These are phyloP conservation scores for Blastocystis sp. DNA, from an alignment of 352 stramenopile species.

Conservation along the genomic window DNA sequence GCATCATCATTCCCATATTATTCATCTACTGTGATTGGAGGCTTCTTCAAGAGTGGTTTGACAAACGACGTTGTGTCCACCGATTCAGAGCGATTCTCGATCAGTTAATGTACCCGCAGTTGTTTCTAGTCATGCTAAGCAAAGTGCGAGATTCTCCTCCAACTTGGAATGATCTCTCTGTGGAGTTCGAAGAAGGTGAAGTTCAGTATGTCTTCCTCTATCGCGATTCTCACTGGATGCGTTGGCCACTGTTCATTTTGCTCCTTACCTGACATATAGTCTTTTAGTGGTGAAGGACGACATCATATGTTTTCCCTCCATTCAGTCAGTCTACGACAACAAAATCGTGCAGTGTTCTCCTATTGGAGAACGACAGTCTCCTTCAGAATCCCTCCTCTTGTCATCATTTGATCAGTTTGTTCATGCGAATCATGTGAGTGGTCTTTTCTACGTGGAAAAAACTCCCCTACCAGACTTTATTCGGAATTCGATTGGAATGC, in stretches of 20 bases:
- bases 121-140: neutral
- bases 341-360: neutral
- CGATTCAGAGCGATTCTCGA: constrained; percentile 27
- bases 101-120: neutral
- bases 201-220: constrained; percentile 24
- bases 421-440: neutral
- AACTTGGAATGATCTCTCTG: neutral
- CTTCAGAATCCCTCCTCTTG: neutral
- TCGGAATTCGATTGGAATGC: neutral
- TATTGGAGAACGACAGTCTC: neutral
- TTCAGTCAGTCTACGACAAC: neutral
- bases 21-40: constrained; percentile 32
- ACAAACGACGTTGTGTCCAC: neutral
- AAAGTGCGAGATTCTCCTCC: neutral
- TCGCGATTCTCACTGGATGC: neutral
- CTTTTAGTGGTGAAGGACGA: constrained; percentile 10
- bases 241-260: neutral
- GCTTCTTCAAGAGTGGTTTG: constrained; percentile 5
- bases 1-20: constrained; percentile 8
- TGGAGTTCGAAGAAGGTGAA: constrained; percentile 48
- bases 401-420: neutral
- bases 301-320: neutral
- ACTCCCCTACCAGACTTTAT: constrained; percentile 6
- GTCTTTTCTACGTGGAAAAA: neutral
- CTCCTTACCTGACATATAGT: neutral